A percentile compares a stretch with the other conserved stretches of the same genome.
phyloP scores from a whole-genome alignment of 495 filamentous ascomycete genomes.

The Xylaria bambusicola region DNA sequence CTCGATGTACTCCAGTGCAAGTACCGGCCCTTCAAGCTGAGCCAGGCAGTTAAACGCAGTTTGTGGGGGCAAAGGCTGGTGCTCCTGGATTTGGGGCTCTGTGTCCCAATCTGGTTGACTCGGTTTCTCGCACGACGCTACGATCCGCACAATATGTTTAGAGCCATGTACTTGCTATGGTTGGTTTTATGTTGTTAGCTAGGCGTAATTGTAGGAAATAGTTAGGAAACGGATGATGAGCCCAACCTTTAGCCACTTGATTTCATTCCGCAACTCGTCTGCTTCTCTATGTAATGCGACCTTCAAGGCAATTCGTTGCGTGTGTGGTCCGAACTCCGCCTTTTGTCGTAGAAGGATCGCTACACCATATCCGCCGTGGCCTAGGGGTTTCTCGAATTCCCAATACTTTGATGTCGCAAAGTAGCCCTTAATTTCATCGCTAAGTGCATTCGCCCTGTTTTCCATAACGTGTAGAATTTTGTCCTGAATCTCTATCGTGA shows the following conservation, averaged over 20 bases:
- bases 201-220: background rate
- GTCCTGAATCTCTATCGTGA: background rate
- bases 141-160: constrained; percentile 3
- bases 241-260: constrained; percentile 4
- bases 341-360: constrained; percentile 4
- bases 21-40: background rate
- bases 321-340: background rate
- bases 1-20: constrained; percentile 9
- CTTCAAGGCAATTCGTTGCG: constrained; percentile 9
- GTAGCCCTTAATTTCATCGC: background rate
- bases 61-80: background rate
- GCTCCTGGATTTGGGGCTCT: too few relatives aligned
- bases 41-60: background rate
- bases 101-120: background rate
- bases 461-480: constrained; percentile 8
- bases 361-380: background rate
- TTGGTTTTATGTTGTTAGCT: background rate
- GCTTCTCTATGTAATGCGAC: background rate
- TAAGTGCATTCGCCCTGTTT: background rate
- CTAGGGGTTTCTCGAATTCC: constrained; percentile 8
- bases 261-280: background rate
- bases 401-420: background rate
- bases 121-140: background rate
- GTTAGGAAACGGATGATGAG: background rate
- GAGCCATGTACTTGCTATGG: background rate